phyloP scores from a whole-genome alignment of 2,329 filamentous ascomycete species.

The Aspergillus sp. region DNA sequence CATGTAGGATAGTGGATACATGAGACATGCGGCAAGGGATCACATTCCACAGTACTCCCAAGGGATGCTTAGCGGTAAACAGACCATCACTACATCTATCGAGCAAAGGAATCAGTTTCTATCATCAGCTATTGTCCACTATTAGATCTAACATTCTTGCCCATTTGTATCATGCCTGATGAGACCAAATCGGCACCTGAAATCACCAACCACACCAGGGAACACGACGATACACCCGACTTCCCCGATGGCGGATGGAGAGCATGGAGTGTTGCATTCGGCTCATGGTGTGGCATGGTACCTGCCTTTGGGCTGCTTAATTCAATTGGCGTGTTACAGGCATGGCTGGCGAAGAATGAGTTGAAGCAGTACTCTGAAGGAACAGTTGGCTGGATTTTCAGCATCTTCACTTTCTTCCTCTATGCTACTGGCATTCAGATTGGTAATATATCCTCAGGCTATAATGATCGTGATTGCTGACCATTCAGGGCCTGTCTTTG shows the following conservation, averaged over 20 bases:
- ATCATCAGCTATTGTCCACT: too few species aligned
- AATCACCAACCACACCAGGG: background rate
- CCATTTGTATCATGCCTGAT: too few species aligned
- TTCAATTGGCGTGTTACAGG: background rate
- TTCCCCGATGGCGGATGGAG: background rate
- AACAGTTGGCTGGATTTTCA: background rate
- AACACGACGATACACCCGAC: background rate
- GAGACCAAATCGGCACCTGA: too few species aligned
- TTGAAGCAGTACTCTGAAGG: background rate
- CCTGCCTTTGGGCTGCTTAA: background rate
- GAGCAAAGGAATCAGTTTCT: too few species aligned
- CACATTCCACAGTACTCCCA: too few species aligned
- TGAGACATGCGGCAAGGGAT: too few species aligned
- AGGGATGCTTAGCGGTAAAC: too few species aligned
- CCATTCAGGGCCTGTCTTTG: slow-evolving; percentile 3
- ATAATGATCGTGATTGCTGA: background rate
- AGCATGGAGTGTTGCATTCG: background rate
- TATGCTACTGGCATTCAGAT: background rate
- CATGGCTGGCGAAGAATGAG: background rate
- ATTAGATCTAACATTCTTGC: too few species aligned
- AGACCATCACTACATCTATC: too few species aligned
- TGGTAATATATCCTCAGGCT: background rate
- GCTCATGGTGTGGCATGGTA: background rate
- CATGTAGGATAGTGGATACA: too few species aligned
- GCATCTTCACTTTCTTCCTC: background rate